Base-by-base conservation (phyloP, 768 basidiomycete genomes). In the Trametes gibbosa region DNA sequence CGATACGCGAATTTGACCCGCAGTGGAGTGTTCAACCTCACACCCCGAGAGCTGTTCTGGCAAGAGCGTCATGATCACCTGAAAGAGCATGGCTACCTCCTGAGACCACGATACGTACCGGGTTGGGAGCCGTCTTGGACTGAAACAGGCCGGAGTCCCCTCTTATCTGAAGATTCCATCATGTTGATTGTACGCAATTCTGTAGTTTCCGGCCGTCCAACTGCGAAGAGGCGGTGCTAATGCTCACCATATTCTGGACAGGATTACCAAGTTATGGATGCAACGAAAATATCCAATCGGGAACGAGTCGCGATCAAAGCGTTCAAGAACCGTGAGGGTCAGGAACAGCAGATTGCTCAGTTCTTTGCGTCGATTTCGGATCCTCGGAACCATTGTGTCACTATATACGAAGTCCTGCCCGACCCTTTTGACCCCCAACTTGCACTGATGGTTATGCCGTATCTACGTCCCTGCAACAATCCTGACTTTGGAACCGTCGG, bases 351-450 rank as follows among this genome's bases (percentile, higher is more conserved):
- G 4, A 61, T 66, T 3, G 46, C 47, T 9, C 60, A 43, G 14
- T 54, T 46, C 5, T 37, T 66, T 9, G 39, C 50, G 19, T 58
- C 50, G n/a, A 21, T 62, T 3, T 3, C 51, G 17, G 37, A 58
- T 12, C 47, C 65, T 0, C 16, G 7, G 5, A 71, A 72, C 23
- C 70, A 72, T 45, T 69, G 59, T 21, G 68, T 68, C 1, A 57
- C 63, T 0, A 24, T 72, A 2, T 17, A 66, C 2, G 68, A 72
- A 1, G 34, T 64, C 7, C 41, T 70, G 2, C 19, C 46, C 3
- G 67, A 69, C 48, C 59, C 62, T 2, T 42, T 64, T 4, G 48
- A 62, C 13, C 10, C 40, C 5, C n/a, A 14, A 5, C 42, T 13
- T 5, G 40, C 47, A 0, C 50, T 65, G 1, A 48, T 72, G 46